Percentiles rank a stretch among this genome's conserved stretches.
phyloP scores from a whole-genome alignment of 2,329 filamentous ascomycete species.

The Nemania bipapillata region DNA sequence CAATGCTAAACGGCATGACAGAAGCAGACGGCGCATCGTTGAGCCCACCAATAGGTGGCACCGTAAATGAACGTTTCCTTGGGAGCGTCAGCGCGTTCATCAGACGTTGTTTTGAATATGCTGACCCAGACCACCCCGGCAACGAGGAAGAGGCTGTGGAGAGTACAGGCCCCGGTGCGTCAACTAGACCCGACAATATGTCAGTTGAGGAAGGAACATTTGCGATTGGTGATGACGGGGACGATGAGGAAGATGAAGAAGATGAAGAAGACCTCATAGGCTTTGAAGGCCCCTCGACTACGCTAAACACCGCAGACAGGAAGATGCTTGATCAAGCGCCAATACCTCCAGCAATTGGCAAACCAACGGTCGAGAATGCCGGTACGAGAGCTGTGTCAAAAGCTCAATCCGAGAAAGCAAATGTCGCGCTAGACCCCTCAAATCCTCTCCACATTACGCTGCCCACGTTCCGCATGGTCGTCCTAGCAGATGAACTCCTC shows the following conservation, averaged over 20 bases:
- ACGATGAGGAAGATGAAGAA: conserved; percentile 58
- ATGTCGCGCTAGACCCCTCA: conserved; percentile 88
- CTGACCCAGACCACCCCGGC: conserved; percentile 85
- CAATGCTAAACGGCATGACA: conserved; percentile 61
- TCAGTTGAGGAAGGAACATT: conserved; percentile 66
- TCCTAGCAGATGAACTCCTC: conserved; percentile 92
- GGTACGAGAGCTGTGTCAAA: conserved; percentile 63
- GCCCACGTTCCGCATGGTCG: conserved; percentile 98
- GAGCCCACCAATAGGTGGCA: conserved; percentile 60
- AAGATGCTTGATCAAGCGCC: conserved; percentile 57
- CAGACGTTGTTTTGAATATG: conserved; percentile 95
- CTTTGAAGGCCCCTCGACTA: conserved; percentile 62
- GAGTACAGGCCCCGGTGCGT: conserved; percentile 47
- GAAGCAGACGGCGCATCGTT: conserved; percentile 52
- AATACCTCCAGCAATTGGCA: conserved; percentile 49
- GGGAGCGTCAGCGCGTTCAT: conserved; percentile 96
- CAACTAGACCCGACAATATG: conserved; percentile 40
- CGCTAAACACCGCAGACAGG: conserved; percentile 55
- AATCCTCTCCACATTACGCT: conserved; percentile 95
- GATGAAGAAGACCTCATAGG: conserved; percentile 67
- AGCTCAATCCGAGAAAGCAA: conserved; percentile 79
- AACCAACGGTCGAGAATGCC: conserved; percentile 43
- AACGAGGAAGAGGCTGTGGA: conserved; percentile 58
- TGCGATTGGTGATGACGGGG: conserved; percentile 74
- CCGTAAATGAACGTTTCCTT: conserved; percentile 87